phyloP scores from a whole-genome alignment of 2,329 filamentous ascomycete genomes.

The Tolypocladium tropicale region DNA sequence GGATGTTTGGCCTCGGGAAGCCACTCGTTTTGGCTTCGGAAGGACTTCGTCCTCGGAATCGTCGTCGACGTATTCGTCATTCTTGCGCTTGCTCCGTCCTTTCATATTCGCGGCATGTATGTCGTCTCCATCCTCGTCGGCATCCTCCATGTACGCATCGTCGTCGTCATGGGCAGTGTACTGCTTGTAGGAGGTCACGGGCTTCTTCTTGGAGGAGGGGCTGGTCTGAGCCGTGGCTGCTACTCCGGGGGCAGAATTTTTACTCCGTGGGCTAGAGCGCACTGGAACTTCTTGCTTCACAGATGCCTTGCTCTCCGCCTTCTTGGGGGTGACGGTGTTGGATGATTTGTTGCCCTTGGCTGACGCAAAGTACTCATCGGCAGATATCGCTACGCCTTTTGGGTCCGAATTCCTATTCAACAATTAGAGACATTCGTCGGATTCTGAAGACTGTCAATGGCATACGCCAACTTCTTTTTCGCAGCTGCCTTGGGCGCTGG shows the following conservation, averaged over 20 bases:
- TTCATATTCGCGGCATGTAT: slow-evolving; percentile 70
- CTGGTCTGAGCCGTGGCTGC: slow-evolving; percentile 18
- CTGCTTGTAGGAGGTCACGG: slow-evolving; percentile 29
- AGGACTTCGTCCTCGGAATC: slow-evolving; percentile 61
- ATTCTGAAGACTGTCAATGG: neutral
- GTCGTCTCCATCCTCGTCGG: slow-evolving; percentile 63
- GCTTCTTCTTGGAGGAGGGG: slow-evolving; percentile 28
- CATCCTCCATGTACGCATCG: slow-evolving; percentile 54
- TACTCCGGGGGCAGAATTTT: slow-evolving; percentile 23
- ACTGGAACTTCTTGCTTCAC: slow-evolving; percentile 32
- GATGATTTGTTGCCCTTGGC: slow-evolving; percentile 27
- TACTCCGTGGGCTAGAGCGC: slow-evolving; percentile 43
- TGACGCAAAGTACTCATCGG: slow-evolving; percentile 48
- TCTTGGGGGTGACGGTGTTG: slow-evolving; percentile 27
- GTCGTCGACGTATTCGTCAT: slow-evolving; percentile 66
- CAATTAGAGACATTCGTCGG: neutral
- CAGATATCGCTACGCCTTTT: slow-evolving; percentile 41
- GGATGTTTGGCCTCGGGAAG: slow-evolving; percentile 27
- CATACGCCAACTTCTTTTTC: slow-evolving; percentile 47
- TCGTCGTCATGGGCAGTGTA: slow-evolving; percentile 38
- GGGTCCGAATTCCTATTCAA: slow-evolving; percentile 26
- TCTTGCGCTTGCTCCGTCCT: slow-evolving; percentile 53
- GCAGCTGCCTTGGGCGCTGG: slow-evolving; percentile 35
- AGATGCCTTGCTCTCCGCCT: slow-evolving; percentile 25
- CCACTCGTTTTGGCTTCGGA: slow-evolving; percentile 49